phyloP scores from a whole-genome alignment of 495 filamentous ascomycete genomes.

The Trichoderma parareesei region DNA sequence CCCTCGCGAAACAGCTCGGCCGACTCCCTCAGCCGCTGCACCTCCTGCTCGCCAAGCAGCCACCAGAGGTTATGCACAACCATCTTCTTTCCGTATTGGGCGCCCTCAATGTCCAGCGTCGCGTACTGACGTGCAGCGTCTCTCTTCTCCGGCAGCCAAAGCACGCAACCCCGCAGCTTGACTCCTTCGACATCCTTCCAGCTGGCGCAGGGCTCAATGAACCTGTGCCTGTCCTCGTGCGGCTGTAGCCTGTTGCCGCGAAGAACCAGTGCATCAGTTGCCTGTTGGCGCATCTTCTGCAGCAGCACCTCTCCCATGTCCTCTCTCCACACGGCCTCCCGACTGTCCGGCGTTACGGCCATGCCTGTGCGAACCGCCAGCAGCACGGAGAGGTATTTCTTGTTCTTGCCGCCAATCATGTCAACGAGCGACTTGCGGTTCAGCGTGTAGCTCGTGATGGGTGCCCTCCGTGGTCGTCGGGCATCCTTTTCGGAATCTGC shows the following conservation, averaged over 20 bases:
- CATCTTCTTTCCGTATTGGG: slow-evolving; percentile 18
- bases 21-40: slow-evolving; percentile 22
- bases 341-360: slow-evolving; percentile 14
- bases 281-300: slow-evolving; percentile 39
- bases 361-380: slow-evolving; percentile 6
- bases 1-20: slow-evolving; percentile 24
- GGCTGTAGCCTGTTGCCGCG: slow-evolving; percentile 22
- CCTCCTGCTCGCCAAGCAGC: slow-evolving; percentile 31
- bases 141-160: slow-evolving; percentile 22
- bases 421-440: slow-evolving; percentile 1
- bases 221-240: slow-evolving; percentile 20
- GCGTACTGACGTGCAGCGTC: slow-evolving; percentile 15
- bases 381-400: slow-evolving; percentile 11
- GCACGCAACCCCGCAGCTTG: slow-evolving; percentile 28
- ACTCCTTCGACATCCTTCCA: slow-evolving; percentile 27
- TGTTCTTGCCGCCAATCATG: neutral
- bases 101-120: slow-evolving; percentile 23
- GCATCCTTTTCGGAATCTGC: neutral
- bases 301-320: slow-evolving; percentile 62
- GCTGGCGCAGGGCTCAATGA: slow-evolving; percentile 24
- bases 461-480: neutral
- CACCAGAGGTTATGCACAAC: slow-evolving; percentile 35
- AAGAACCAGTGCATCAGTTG: slow-evolving; percentile 32
- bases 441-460: slow-evolving; percentile 8
- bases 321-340: slow-evolving; percentile 45